Evolutionary conservation across 2,329 filamentous ascomycete genomes (phyloP), one percentile per base, ranked within the genome.

Genomic region (Pseudocercospora pini-densiflorae): DNA sequence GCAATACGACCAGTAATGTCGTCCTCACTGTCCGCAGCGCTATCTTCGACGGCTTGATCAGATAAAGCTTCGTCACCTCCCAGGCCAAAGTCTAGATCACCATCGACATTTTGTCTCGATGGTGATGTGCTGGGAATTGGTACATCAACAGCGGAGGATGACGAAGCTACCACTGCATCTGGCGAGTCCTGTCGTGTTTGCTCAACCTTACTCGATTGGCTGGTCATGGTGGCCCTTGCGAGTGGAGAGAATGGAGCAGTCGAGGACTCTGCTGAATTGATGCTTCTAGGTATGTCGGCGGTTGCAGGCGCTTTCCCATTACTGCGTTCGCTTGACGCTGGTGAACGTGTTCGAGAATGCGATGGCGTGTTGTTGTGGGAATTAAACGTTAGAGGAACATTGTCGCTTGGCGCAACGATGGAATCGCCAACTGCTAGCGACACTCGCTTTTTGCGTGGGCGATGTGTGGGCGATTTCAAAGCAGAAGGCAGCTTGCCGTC

Each of bases 351-450:
- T 10, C 72, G 67, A 4, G 75, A 78, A 61, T 76, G 76, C 12
- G 75, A 77, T 12, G 74, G 70, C 40, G 75, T 70, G 58, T 64
- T 68, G 47, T 68, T 76, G 64, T 71, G 75, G 19, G 68, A 72
- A 23, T 59, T 70, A 62, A 72, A 62, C 1, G 66, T 64, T 5
- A 69, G 21, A 12, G 76, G 74, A 21, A 78, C 73, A 61, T 76
- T 77, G 33, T 79, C 77, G 23, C 72, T 74, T 9, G 77, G 77
- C 14, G 74, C 74, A 5, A 79, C 77, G 57, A 79, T 76, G 7
- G 66, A 70, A 64, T 78, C 75, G 33, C 76, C 77, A 2, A 79
- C 73, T 1, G 77, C 73, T 19, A 79, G 60, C 7, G 76, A 78
- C 1, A 79, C 77, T 27, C 77, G 73, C 62, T 79, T 79, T 49